These are phyloP conservation scores for Epichloe hybrida DNA, from an alignment of 2,329 filamentous ascomycete species.

Conservation along the genomic window DNA sequence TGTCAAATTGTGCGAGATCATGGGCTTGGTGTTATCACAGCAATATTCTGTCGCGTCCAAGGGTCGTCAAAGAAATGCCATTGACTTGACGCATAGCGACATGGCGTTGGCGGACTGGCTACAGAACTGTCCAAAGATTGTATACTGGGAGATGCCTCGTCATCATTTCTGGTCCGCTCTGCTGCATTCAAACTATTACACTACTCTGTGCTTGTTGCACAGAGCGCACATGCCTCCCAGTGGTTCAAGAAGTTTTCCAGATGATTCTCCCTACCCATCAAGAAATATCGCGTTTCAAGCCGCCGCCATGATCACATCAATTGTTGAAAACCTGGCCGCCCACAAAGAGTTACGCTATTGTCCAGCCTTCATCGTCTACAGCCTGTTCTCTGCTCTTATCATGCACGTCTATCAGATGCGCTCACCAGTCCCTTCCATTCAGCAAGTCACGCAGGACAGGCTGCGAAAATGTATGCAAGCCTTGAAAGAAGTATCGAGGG, in stretches of 20 bases:
- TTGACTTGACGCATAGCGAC: conserved; percentile 91
- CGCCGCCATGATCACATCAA: conserved; percentile 91
- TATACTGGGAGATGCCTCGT: conserved; percentile 79
- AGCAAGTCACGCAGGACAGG: conserved; percentile 76
- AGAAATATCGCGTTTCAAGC: conserved; percentile 95
- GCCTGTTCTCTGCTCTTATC: conserved; percentile 89
- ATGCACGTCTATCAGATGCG: conserved; percentile 99
- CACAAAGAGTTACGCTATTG: conserved; percentile 80
- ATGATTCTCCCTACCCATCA: conserved; percentile 79
- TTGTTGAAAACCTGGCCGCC: conserved; percentile 75
- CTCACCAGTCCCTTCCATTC: conserved; percentile 81
- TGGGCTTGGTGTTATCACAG: conserved; percentile 90
- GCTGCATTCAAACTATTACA: conserved; percentile 94
- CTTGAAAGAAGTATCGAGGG: conserved; percentile 84
- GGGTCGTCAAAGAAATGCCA: conserved; percentile 73
- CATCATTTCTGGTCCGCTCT: conserved; percentile 97
- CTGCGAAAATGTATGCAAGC: conserved; percentile 82
- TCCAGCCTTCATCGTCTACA: conserved; percentile 93
- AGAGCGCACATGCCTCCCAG: conserved; percentile 91
- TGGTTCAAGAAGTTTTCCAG: conserved; percentile 47
- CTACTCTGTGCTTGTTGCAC: conserved; percentile 87
- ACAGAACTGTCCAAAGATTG: conserved; percentile 85
- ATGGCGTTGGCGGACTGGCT: conserved; percentile 98
- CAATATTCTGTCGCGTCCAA: conserved; percentile 96
- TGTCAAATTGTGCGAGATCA: conserved; percentile 95